Conservation (phyloP, 169 alveolate species). For the Plasmodium cynomolgi region DNA sequence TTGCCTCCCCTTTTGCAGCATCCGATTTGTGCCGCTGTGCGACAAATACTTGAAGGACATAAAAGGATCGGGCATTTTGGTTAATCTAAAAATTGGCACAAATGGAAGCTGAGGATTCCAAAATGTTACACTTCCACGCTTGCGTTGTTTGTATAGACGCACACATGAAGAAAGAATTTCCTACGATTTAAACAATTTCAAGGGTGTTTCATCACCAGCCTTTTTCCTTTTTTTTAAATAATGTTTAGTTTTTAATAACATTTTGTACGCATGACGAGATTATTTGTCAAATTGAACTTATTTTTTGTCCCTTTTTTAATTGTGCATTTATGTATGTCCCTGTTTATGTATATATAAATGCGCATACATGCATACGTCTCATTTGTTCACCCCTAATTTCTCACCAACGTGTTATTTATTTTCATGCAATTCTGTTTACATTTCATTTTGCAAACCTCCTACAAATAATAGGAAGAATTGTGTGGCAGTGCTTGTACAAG, state of each 20-base stretch:
- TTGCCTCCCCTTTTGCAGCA: constrained; percentile 80
- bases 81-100: constrained; percentile 76
- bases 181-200: not conserved
- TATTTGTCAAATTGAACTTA: constrained; percentile 42
- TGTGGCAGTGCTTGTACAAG: not conserved
- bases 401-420: not conserved
- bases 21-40: constrained; percentile 88
- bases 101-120: constrained; percentile 2
- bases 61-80: constrained; percentile 85
- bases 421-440: not conserved
- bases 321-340: not conserved
- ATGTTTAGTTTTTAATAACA: constrained; percentile 63
- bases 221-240: constrained; percentile 25
- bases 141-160: not conserved
- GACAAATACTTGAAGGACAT: constrained; percentile 84
- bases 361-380: not conserved
- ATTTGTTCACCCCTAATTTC: constrained; percentile 2
- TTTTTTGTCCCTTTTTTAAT: constrained; percentile 73
- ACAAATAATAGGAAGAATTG: not conserved
- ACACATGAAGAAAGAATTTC: not conserved
- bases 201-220: constrained; percentile 4
- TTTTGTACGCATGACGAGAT: constrained; percentile 35
- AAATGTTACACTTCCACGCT: not conserved
- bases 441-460: not conserved
- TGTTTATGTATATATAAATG: constrained; percentile 36